Evolutionary conservation across 768 basidiomycete genomes (phyloP).

Genomic region (Mycena capillaripes): DNA sequence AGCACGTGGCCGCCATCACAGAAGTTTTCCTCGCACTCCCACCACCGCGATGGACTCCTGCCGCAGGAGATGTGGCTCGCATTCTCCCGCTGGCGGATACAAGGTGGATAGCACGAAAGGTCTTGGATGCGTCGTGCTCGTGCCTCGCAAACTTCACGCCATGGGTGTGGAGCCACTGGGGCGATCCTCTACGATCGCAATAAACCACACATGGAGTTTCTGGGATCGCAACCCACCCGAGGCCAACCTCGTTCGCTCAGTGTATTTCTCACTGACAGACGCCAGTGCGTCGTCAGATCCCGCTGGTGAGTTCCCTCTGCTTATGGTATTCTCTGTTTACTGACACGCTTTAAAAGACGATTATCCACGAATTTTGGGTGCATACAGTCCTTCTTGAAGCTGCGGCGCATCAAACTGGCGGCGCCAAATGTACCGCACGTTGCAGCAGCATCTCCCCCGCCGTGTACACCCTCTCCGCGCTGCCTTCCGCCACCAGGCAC

Average conservation of each 20-base stretch:
- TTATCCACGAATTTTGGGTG: background rate
- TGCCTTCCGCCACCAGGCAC: constrained; percentile 8
- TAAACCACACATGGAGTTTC: constrained; percentile 19
- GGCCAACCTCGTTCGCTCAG: constrained; percentile 17
- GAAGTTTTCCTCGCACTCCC: too few relatives aligned
- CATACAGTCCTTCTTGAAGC: constrained; percentile 18
- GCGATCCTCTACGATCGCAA: background rate
- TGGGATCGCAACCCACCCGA: constrained; percentile 16
- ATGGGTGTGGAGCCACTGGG: constrained; percentile 17
- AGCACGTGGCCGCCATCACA: too few relatives aligned
- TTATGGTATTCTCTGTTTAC: background rate
- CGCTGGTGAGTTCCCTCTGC: background rate
- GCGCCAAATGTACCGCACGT: constrained; percentile 16
- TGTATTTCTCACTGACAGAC: background rate
- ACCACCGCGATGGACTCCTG: constrained; percentile 2
- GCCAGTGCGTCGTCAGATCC: background rate
- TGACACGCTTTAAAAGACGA: background rate
- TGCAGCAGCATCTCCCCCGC: constrained; percentile 20
- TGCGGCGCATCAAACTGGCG: constrained; percentile 4
- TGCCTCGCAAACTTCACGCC: constrained; percentile 5
- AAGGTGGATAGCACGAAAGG: constrained; percentile 3
- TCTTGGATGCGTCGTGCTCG: constrained; percentile 16
- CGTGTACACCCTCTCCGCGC: constrained; percentile 4
- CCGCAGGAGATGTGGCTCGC: constrained; percentile 31
- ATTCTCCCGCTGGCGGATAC: constrained; percentile 12